These are phyloP conservation scores for Mycena olivaceomarginata DNA, from an alignment of 768 basidiomycete genomes.

Conservation along the genomic window DNA sequence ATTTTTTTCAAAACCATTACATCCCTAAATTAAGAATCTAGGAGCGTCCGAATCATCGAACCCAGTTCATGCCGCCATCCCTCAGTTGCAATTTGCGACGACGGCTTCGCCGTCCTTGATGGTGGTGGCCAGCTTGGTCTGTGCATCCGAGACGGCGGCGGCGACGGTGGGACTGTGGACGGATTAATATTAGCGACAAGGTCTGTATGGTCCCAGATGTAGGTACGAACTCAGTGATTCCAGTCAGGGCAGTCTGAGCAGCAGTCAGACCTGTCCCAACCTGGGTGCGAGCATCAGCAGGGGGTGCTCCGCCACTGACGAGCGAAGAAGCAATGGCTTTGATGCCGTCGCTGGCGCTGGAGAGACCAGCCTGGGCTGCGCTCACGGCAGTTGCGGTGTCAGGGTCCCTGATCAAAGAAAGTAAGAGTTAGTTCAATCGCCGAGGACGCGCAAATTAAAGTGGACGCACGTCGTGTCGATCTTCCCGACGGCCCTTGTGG, in stretches of 20 bases:
- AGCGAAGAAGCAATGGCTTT: slow-evolving; percentile 44
- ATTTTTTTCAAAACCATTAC: too few species aligned
- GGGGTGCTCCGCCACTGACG: slow-evolving; percentile 43
- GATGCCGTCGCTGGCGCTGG: slow-evolving; percentile 44
- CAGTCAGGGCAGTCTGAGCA: slow-evolving; percentile 41
- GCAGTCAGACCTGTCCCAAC: slow-evolving; percentile 41
- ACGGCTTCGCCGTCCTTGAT: slow-evolving; percentile 32
- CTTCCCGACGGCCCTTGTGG: slow-evolving; percentile 46
- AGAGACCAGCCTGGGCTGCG: slow-evolving; percentile 43
- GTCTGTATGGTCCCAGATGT: too few species aligned
- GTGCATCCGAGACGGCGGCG: slow-evolving; percentile 23
- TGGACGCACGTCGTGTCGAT: slow-evolving; percentile 42
- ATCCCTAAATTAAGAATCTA: too few species aligned
- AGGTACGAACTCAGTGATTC: slow-evolving; percentile 38
- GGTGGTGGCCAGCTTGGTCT: slow-evolving; percentile 30
- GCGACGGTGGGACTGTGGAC: slow-evolving; percentile 10
- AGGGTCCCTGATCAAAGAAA: slow-evolving; percentile 34
- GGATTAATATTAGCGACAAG: neutral
- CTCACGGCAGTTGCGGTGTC: slow-evolving; percentile 36
- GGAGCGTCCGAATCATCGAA: too few species aligned
- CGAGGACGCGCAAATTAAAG: neutral
- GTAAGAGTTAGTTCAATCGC: neutral
- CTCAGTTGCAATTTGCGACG: slow-evolving; percentile 31
- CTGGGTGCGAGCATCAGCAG: slow-evolving; percentile 45
- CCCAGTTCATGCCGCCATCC: too few species aligned